Conservation (phyloP, 2,329 filamentous ascomycete genomes). For the Magnaporthiopsis poae region DNA sequence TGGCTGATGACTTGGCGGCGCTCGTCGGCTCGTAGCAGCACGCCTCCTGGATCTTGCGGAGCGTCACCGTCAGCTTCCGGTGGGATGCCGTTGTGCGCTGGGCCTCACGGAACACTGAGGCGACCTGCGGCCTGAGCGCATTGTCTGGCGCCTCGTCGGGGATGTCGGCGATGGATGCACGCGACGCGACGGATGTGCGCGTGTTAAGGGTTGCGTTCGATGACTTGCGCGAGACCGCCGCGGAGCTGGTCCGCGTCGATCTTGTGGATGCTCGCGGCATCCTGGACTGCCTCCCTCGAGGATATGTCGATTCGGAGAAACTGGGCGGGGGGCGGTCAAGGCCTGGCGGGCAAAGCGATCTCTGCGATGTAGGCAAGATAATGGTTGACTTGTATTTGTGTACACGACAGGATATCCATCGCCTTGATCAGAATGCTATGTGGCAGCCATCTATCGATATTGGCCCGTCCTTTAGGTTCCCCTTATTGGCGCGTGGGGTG, state of each 20-base stretch:
- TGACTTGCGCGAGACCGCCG: slow-evolving; percentile 28
- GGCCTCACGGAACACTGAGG: slow-evolving; percentile 65
- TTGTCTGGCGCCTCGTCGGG: slow-evolving; percentile 64
- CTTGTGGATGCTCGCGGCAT: slow-evolving; percentile 36
- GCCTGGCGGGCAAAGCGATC: background rate
- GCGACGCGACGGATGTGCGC: slow-evolving; percentile 37
- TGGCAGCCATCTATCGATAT: background rate
- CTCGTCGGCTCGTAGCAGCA: slow-evolving; percentile 58
- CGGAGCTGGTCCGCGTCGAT: slow-evolving; percentile 35
- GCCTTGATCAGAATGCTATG: background rate
- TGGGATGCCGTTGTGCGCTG: slow-evolving; percentile 86
- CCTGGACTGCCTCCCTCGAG: background rate
- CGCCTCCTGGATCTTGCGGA: slow-evolving; percentile 83
- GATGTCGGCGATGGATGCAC: slow-evolving; percentile 38
- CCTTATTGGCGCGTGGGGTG: background rate
- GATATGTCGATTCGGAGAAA: background rate
- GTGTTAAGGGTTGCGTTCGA: slow-evolving; percentile 27
- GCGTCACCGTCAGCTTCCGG: slow-evolving; percentile 73
- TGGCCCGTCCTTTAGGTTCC: background rate
- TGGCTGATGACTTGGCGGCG: slow-evolving; percentile 36
- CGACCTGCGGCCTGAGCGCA: slow-evolving; percentile 63
- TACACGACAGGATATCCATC: background rate
- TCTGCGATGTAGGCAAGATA: background rate
- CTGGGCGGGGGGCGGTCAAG: background rate
- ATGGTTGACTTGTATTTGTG: background rate